Evolutionary conservation across 1,284 basidiomycete species (phyloP), one percentile per base, ranked within the genome.

Genomic region (Coriolopsis trogii): DNA sequence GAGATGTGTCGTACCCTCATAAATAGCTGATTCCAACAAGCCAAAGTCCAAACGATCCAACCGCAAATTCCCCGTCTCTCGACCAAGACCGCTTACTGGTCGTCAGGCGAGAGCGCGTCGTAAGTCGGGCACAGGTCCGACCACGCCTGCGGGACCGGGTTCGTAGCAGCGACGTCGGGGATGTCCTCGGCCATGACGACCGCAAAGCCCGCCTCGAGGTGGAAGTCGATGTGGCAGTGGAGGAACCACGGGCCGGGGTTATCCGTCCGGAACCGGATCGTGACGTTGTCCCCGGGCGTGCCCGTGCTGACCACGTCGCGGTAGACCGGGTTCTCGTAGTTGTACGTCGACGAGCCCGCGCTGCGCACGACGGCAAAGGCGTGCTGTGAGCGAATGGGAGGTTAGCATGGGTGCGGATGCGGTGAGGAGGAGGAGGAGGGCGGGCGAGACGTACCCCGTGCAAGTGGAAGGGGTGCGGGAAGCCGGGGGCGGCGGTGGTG

Each of bases 381-480:
- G 40, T 58, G 57, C 59, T 61, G 33, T 10, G 6, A 33, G 3
- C 6, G 10, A 26, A 10, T 13, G 24, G 41, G 30, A 41, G 44
- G 20, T 21, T n/a, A 23, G 12, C 6, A 21, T 23, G 13, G 23
- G 4, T 16, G 30, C 13, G 5, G 8, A 23, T 9, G 18, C n/a
- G n/a, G n/a, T n/a, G n/a, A n/a, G n/a, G n/a, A n/a, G n/a, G n/a
- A n/a, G n/a, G n/a, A n/a, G n/a, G n/a, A n/a, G n/a, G n/a, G n/a
- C n/a, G 26, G 30, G 12, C 2, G 16, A 25, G 4, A 53, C 65
- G 39, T 58, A 70, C 70, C 0, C 72, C 72, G 52, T 74, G 72
- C 21, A 74, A 48, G 55, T 74, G 72, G 56, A 74, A 63, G 1
- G 72, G 72, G 41, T 74, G 72, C 61, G 63, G 63, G 8, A 61